Percentiles rank a stretch among this genome's conserved stretches.
These are phyloP conservation scores for Calonectria honghensis DNA, from an alignment of 2,329 filamentous ascomycete species.

Conservation along the genomic window DNA sequence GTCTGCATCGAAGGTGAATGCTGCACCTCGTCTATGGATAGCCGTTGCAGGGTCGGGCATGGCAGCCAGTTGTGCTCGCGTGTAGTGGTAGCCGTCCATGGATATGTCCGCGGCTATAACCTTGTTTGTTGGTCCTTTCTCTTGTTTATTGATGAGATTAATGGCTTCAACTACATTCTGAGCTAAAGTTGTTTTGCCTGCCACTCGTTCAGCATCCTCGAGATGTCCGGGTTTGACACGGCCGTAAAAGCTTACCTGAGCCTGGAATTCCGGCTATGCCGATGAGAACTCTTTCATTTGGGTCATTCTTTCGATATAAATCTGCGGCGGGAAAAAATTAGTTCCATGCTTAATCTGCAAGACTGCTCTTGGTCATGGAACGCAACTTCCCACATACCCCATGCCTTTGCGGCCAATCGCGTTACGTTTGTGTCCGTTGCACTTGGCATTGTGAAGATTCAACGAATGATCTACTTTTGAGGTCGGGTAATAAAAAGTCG, in stretches of 20 bases:
- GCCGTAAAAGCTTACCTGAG: background rate
- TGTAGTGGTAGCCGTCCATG: slow-evolving; percentile 33
- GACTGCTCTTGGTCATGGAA: background rate
- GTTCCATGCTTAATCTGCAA: background rate
- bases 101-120: slow-evolving; percentile 1
- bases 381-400: background rate
- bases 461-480: background rate
- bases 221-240: background rate
- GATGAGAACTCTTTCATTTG: background rate
- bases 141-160: background rate
- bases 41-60: slow-evolving; percentile 19
- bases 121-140: background rate
- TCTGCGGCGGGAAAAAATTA: background rate
- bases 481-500: background rate
- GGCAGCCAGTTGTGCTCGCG: slow-evolving; percentile 15
- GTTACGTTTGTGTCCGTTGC: background rate
- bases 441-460: background rate
- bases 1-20: slow-evolving; percentile 22
- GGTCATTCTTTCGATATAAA: background rate
- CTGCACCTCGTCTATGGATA: slow-evolving; percentile 32
- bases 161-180: background rate
- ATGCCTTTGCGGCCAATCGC: background rate
- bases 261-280: slow-evolving; percentile 24
- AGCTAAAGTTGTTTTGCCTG: slow-evolving; percentile 12
- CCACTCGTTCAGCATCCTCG: background rate